Evolutionary conservation across 805 yeast species (phyloP).

Genomic region (Suhomyces prunicola): DNA sequence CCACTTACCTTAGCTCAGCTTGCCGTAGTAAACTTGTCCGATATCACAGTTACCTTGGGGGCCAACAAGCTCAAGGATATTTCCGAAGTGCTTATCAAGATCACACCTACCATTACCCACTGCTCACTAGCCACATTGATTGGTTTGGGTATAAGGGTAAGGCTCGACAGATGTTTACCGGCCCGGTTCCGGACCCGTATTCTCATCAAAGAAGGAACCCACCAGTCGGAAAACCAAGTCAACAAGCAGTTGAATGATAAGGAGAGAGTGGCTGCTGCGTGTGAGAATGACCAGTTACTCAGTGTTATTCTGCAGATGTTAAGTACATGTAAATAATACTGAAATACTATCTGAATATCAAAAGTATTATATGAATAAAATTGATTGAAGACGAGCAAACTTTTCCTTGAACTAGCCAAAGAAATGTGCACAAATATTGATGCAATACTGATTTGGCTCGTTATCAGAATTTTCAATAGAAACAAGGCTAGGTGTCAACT

Average conservation of each 20-base stretch:
- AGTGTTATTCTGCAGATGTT: conserved; percentile 93
- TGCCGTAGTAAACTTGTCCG: conserved; percentile 84
- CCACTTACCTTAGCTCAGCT: conserved; percentile 92
- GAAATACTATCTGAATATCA: not conserved
- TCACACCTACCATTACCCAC: conserved; percentile 97
- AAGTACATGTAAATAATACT: conserved; percentile 57
- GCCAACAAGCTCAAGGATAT: conserved; percentile 42
- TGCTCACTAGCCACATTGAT: conserved; percentile 94
- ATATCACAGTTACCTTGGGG: conserved; percentile 67
- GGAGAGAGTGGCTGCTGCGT: conserved; percentile 97
- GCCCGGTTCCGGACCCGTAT: conserved; percentile 78
- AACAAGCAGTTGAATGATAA: conserved; percentile 96
- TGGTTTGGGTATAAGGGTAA: conserved; percentile 89
- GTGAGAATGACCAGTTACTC: conserved; percentile 90
- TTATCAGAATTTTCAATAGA: no score
- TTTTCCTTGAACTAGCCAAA: no score
- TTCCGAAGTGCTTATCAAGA: conserved; percentile 74
- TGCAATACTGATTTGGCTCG: no score
- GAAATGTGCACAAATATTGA: no score
- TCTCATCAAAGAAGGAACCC: conserved; percentile 84
- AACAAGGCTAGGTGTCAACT: no score
- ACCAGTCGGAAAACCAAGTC: conserved; percentile 93
- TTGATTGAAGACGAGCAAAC: no score
- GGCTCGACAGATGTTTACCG: conserved; percentile 86
- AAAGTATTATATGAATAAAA: not conserved